A percentile compares a stretch with the other conserved stretches of the same genome.
phyloP scores from a whole-genome alignment of 169 alveolate species.

The Theileria orientalis region DNA sequence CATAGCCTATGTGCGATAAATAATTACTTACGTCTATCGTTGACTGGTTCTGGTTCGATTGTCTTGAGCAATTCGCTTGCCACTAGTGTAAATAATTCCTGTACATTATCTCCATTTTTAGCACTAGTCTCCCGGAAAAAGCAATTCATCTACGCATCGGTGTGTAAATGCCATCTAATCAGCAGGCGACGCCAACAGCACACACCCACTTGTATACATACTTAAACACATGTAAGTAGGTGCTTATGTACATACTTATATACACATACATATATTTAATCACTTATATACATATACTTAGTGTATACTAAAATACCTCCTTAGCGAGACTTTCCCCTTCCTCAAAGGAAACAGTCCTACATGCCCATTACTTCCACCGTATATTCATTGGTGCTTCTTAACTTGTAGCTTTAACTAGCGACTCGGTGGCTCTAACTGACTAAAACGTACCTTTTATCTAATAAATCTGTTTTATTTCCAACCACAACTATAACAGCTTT shows the following conservation, averaged over 20 bases:
- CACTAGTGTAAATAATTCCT: conserved; percentile 50
- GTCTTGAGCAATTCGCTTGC: conserved; percentile 58
- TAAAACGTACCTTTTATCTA: conserved; percentile 87
- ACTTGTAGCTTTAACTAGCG: too few species aligned
- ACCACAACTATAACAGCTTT: conserved; percentile 93
- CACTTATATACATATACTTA: too few species aligned
- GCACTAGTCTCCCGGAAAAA: conserved; percentile 96
- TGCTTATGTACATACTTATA: too few species aligned
- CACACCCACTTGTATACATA: conserved; percentile 33
- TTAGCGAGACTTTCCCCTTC: conserved; percentile 90
- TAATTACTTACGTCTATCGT: conserved; percentile 49
- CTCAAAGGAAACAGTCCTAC: conserved; percentile 82
- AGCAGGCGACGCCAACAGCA: conserved; percentile 50
- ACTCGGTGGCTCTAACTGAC: too few species aligned
- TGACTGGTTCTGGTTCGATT: conserved; percentile 58
- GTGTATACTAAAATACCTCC: conserved; percentile 51
- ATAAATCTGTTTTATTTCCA: conserved; percentile 96
- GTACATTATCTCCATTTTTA: conserved; percentile 92
- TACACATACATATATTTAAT: too few species aligned
- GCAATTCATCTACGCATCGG: conserved; percentile 82
- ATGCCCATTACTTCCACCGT: background rate
- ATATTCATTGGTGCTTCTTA: background rate
- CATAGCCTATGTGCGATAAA: background rate
- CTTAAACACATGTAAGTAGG: too few species aligned
- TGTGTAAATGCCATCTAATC: conserved; percentile 67